Percentiles rank a stretch among this genome's conserved stretches.
phyloP scores from a whole-genome alignment of 1,139 yeast species.

The Geotrichum histeridarum region DNA sequence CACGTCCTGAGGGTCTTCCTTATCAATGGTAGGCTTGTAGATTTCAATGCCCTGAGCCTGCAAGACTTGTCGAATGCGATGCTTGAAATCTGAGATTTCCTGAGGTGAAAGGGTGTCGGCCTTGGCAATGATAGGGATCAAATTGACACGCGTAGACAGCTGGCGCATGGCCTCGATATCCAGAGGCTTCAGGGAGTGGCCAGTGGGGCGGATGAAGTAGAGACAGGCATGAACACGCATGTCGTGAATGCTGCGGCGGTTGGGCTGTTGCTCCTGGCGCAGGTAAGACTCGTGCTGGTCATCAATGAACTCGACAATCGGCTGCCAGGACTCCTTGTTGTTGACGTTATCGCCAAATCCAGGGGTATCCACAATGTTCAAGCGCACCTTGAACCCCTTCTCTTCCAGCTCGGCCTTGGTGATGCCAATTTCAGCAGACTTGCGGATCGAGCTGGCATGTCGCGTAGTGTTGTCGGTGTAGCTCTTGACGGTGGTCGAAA shows the following conservation, averaged over 20 bases:
- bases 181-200: conserved; percentile 88
- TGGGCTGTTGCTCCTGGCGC: conserved; percentile 96
- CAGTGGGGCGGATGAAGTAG: conserved; percentile 93
- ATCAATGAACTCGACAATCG: conserved; percentile 87
- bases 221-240: conserved; percentile 93
- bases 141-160: conserved; percentile 80
- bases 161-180: conserved; percentile 93
- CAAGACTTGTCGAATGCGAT: conserved; percentile 78
- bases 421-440: conserved; percentile 88
- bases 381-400: conserved; percentile 76
- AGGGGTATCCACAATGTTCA: conserved; percentile 92
- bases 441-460: conserved; percentile 67
- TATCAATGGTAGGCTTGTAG: conserved; percentile 71
- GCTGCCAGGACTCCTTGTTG: conserved; percentile 89
- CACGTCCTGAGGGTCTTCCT: conserved; percentile 24
- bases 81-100: conserved; percentile 78
- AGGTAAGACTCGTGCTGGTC: conserved; percentile 93
- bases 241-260: conserved; percentile 54
- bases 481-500: conserved; percentile 53
- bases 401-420: conserved; percentile 90
- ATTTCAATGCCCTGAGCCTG: conserved; percentile 89
- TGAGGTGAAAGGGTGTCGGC: conserved; percentile 84
- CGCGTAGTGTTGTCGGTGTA: conserved; percentile 63
- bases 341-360: conserved; percentile 97
- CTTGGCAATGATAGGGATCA: conserved; percentile 93